These are phyloP conservation scores for Hemileccinum rubropunctum DNA, from an alignment of 768 basidiomycete genomes.

Conservation along the genomic window DNA sequence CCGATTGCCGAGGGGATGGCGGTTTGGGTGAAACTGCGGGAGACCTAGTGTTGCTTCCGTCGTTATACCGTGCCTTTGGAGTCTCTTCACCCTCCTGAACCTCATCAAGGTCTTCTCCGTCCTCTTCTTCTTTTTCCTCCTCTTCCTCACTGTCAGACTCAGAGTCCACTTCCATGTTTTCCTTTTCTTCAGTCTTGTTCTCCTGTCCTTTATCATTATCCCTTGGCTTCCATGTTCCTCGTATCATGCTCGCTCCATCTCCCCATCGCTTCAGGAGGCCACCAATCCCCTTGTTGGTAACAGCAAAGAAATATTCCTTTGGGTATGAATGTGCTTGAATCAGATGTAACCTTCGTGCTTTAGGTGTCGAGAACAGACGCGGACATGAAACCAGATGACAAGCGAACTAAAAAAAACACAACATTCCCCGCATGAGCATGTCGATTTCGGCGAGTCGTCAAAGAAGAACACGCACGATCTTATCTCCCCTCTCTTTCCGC, in stretches of 20 bases:
- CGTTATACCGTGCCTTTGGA: conserved; percentile 22
- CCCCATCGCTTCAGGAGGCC: conserved; percentile 79
- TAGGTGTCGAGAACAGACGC: conserved; percentile 67
- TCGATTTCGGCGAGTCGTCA: conserved; percentile 13
- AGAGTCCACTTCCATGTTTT: conserved; percentile 24
- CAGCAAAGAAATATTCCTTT: conserved; percentile 87
- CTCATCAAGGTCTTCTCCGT: conserved; percentile 19
- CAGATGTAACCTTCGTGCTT: conserved; percentile 74
- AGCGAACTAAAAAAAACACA: conserved; percentile 56
- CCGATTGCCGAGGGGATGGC: conserved; percentile 21
- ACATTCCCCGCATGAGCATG: neutral
- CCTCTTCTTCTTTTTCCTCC: conserved; percentile 11
- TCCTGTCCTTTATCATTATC: conserved; percentile 23
- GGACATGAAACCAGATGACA: conserved; percentile 67
- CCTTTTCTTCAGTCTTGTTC: conserved; percentile 5
- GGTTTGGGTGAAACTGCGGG: conserved; percentile 18
- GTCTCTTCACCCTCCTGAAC: conserved; percentile 25
- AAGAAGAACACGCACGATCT: conserved; percentile 53
- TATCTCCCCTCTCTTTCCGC: conserved; percentile 76
- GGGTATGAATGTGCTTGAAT: conserved; percentile 82
- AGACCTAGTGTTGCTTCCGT: conserved; percentile 16
- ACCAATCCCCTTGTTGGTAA: conserved; percentile 89
- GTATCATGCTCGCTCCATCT: conserved; percentile 76
- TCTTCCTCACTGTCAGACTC: conserved; percentile 18
- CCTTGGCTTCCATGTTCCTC: conserved; percentile 66